Conservation (phyloP, 495 filamentous ascomycete species). For the Aspergillus mulundensis region DNA sequence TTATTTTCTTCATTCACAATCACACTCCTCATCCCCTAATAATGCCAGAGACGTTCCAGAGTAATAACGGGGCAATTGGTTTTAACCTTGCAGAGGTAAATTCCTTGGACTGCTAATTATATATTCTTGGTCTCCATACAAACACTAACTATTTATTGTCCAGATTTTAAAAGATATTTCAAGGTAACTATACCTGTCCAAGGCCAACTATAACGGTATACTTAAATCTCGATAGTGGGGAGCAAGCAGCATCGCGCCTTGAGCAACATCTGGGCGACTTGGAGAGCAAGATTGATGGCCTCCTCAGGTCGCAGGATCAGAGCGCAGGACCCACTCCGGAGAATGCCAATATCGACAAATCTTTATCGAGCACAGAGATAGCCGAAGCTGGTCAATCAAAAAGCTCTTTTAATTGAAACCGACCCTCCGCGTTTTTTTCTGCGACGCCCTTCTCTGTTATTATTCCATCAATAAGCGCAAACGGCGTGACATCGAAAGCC, state of each 20-base stretch:
- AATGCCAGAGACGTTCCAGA: not conserved
- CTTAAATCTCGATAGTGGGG: conserved; percentile 38
- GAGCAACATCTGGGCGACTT: conserved; percentile 51
- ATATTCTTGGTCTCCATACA: not conserved
- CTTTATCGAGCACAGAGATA: conserved; percentile 10
- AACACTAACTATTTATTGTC: not conserved
- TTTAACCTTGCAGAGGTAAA: conserved; percentile 2
- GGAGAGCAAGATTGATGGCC: conserved; percentile 54
- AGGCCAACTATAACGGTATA: not conserved
- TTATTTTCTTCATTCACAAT: too few species aligned
- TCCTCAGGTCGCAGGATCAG: conserved; percentile 44
- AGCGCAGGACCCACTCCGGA: not conserved
- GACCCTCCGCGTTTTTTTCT: conserved; percentile 68
- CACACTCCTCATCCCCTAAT: not conserved
- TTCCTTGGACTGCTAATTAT: not conserved
- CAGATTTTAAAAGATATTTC: conserved; percentile 4
- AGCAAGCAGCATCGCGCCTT: conserved; percentile 51
- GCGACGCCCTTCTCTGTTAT: conserved; percentile 89
- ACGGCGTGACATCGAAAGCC: conserved; percentile 90
- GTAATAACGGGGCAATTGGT: not conserved
- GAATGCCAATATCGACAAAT: not conserved
- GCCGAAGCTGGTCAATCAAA: conserved; percentile 32
- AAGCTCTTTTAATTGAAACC: conserved; percentile 62
- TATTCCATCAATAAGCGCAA: conserved; percentile 83
- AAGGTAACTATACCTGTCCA: not conserved